Evolutionary conservation across 192 early-diverging fungal species (phyloP), one percentile per base, ranked within the genome.

Genomic region (Jimgerdemannia lactiflua): DNA sequence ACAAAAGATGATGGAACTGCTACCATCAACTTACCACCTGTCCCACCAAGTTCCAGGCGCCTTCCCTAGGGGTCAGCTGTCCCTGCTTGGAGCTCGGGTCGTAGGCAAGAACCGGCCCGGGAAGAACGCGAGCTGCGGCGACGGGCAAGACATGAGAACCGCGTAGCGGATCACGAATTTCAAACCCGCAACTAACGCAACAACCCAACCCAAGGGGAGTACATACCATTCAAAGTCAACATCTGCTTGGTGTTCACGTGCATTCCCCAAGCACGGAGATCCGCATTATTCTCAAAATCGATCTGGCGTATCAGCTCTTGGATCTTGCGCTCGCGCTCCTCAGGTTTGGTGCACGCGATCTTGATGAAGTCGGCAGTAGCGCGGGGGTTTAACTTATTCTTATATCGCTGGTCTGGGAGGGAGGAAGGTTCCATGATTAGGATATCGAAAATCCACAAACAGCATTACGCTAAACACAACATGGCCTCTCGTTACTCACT

Each of bases 341-440:
- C 86, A 0, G 97, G 97, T 41, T 86, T 86, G 80, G 93, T 91
- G 77, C 95, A 96, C 0, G 95, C 96, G 76, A 94, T 95, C 43
- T 90, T 94, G 78, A 99, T 97, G 95, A 99, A 97, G 75, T 99
- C 95, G 0, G 95, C 92, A 0, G 96, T 97, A 85, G 95, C 91
- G 42, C 80, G 81, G 68, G 96, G 94, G 74, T 94, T 91, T 49
- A 97, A 79, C 76, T 95, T 95, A 72, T 93, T 86, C 74, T 90
- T 81, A 76, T 94, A 90, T 59, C 95, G 89, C 84, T 96, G 95
- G 49, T 14, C 49, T 59, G 49, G 6, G 14, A 14, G 29, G 29
- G 29, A 29, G 29, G 29, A 29, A 29, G 29, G 29, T 29, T 29
- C 29, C 29, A 29, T 29, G 29, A 29, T 29, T 29, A 29, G 29